These are phyloP conservation scores for Aspergillus novoparasiticus DNA, from an alignment of 2,329 filamentous ascomycete species.

Conservation along the genomic window DNA sequence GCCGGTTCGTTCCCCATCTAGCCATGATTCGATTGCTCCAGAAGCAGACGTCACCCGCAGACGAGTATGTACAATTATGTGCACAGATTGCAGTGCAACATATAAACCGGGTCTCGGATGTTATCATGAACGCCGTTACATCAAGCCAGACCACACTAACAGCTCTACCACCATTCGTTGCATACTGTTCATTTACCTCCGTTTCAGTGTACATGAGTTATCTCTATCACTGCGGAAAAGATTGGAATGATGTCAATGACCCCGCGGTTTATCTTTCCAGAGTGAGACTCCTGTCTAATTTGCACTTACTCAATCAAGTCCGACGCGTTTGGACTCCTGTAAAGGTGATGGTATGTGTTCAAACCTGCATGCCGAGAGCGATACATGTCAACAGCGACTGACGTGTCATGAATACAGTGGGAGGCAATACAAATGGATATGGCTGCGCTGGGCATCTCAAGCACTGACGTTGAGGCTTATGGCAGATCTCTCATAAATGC, in stretches of 20 bases:
- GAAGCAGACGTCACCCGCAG: background rate
- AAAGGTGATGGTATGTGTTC: background rate
- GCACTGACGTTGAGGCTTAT: background rate
- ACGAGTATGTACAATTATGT: background rate
- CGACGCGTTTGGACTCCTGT: background rate
- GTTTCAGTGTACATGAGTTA: background rate
- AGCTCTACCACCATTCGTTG: background rate
- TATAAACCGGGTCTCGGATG: background rate
- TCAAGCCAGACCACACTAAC: background rate
- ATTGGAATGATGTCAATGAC: no score
- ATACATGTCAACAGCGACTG: background rate
- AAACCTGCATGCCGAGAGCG: background rate
- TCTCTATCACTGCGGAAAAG: background rate
- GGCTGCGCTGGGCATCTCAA: background rate
- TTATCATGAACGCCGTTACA: background rate
- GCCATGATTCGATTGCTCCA: background rate
- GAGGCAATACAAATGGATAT: background rate
- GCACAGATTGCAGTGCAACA: background rate
- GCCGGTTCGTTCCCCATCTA: background rate
- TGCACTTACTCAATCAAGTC: background rate
- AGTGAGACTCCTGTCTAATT: background rate
- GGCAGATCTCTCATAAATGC: background rate
- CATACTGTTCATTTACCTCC: background rate
- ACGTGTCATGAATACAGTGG: background rate
- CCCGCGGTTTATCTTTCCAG: background rate